Evolutionary conservation across 768 basidiomycete species (phyloP).

Genomic region (Tylopilus plumbeoviolaceoides): DNA sequence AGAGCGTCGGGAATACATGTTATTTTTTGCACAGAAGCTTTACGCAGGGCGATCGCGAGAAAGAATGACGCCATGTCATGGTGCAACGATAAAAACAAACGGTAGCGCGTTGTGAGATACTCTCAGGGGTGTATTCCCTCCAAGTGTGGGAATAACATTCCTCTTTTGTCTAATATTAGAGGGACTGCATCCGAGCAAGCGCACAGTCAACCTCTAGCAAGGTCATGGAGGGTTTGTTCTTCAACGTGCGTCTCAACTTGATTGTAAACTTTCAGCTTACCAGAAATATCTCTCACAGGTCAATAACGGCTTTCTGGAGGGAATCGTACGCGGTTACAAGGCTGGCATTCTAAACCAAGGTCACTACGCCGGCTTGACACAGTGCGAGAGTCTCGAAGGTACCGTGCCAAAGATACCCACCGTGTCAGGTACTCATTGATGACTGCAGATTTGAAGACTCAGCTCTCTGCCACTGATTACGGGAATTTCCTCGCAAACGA

Average conservation of each 20-base stretch:
- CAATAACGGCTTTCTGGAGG: constrained; percentile 73
- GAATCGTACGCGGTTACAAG: constrained; percentile 88
- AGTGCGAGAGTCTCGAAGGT: constrained; percentile 98
- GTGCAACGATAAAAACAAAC: not conserved
- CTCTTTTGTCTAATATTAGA: too few species aligned
- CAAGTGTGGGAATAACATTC: constrained; percentile 19
- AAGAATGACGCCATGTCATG: constrained; percentile 3
- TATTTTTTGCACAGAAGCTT: too few species aligned
- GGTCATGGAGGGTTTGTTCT: constrained; percentile 82
- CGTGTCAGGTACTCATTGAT: constrained; percentile 1
- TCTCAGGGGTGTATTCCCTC: not conserved
- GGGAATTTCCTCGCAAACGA: constrained; percentile 98
- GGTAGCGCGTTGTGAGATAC: not conserved
- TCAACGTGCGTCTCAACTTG: constrained; percentile 57
- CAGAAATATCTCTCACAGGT: constrained; percentile 45
- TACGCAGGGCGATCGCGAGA: too few species aligned
- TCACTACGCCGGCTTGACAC: constrained; percentile 90
- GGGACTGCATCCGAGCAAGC: too few species aligned
- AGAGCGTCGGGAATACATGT: not conserved
- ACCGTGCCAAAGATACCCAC: constrained; percentile 12
- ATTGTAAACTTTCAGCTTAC: not conserved
- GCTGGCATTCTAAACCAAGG: constrained; percentile 83
- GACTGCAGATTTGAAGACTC: constrained; percentile 85
- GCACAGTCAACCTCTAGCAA: constrained; percentile 6
- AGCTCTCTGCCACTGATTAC: constrained; percentile 95